Conservation (phyloP, 2,329 filamentous ascomycete species). For the Botrytis hyacinthi region DNA sequence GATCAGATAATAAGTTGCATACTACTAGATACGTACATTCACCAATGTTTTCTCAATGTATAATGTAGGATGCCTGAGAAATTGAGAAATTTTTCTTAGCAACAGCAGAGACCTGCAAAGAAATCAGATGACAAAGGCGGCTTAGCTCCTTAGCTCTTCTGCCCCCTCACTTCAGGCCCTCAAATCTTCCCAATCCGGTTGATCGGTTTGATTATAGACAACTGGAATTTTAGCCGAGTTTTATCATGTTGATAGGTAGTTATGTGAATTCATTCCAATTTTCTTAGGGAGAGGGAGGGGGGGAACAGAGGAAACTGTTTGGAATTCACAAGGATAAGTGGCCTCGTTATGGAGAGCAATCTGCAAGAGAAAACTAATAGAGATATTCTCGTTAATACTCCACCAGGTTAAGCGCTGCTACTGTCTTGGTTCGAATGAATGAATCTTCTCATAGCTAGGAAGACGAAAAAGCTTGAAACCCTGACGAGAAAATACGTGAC, state of each 20-base stretch:
- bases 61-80: background rate
- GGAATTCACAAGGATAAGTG: background rate
- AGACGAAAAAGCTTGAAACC: background rate
- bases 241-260: background rate
- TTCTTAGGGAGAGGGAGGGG: background rate
- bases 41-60: background rate
- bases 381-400: too few relatives aligned
- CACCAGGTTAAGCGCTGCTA: too few relatives aligned
- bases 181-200: background rate
- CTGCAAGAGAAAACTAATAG: background rate
- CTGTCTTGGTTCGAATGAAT: background rate
- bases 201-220: background rate
- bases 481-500: background rate
- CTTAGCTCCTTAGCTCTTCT: background rate
- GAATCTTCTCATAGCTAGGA: background rate
- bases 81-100: background rate
- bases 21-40: background rate
- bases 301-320: background rate
- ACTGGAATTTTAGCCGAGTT: accelerated
- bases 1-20: background rate
- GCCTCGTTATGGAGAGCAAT: background rate
- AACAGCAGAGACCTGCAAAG: background rate
- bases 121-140: background rate
- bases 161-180: background rate
- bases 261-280: accelerated